Conservation (phyloP, 1,284 basidiomycete species). For the Cryptococcus sp. region DNA sequence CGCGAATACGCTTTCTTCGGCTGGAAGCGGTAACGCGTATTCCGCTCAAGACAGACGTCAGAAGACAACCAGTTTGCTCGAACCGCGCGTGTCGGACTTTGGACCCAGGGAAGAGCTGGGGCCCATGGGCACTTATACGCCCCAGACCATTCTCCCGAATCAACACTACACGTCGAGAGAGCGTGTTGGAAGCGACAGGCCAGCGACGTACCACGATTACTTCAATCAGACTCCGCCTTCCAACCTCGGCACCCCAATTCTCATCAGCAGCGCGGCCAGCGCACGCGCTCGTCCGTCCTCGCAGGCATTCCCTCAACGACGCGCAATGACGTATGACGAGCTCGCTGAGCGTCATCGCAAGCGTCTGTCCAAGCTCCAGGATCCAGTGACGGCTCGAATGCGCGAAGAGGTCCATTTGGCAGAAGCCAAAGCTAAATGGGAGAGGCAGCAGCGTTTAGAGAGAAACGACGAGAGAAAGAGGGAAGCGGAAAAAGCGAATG, state of each 20-base stretch:
- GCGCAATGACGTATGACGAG: constrained; percentile 49
- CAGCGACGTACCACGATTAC: constrained; percentile 14
- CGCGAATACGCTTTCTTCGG: too few species aligned
- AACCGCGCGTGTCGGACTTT: constrained; percentile 31
- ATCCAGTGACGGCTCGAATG: constrained; percentile 42
- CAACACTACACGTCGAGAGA: background rate
- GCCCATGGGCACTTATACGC: constrained; percentile 10
- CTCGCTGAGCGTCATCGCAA: constrained; percentile 49
- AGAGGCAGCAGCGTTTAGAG: constrained; percentile 28
- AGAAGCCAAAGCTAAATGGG: constrained; percentile 35
- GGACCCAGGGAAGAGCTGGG: constrained; percentile 9
- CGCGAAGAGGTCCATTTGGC: constrained; percentile 38
- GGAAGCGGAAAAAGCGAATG: background rate
- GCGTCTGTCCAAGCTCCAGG: constrained; percentile 45
- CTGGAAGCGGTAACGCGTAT: background rate
- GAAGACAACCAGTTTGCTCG: constrained; percentile 38
- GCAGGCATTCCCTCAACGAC: constrained; percentile 3
- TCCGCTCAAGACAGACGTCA: constrained; percentile 27
- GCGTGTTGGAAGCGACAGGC: background rate
- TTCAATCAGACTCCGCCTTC: constrained; percentile 1
- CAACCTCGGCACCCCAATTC: constrained; percentile 9
- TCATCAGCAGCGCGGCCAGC: constrained; percentile 10
- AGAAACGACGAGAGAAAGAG: constrained; percentile 24
- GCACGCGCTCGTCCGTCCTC: background rate
- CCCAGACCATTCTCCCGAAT: background rate